Evolutionary conservation across 768 basidiomycete genomes (phyloP), one percentile per base, ranked within the genome.

Genomic region (Coprinellus aureogranulatus): DNA sequence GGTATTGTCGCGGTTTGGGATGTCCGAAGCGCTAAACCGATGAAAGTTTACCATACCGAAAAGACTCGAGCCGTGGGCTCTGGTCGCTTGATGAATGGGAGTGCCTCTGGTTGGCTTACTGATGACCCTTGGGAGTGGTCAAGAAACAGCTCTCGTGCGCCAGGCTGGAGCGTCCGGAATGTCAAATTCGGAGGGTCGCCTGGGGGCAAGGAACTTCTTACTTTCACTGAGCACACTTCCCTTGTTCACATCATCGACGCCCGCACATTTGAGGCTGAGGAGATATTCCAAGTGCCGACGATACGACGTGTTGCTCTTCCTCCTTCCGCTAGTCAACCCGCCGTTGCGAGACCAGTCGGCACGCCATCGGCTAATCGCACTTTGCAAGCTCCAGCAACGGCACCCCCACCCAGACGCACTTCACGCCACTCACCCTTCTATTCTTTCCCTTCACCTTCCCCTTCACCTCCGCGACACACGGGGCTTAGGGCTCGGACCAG

Each of bases 141-240:
- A 10, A 75, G 82, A 57, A 77, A 82, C 5, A 72, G 68, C 46
- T 76, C 77, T 12, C 79, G 75, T 58, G 87, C 88, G 0, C 89
- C 90, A 2, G 88, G 89, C 1, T 94, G 92, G 84, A 91, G 92
- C 41, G 89, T 88, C 8, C 75, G 94, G 55, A 92, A 80, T 55
- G 85, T 97, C 66, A 95, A 95, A 70, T 97, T 96, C 71, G 84
- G 84, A 22, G 67, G 73, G 23, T 70, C 71, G 53, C 78, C 74
- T 58, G 71, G 72, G 14, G 82, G 84, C 25, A 81, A 83, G 59
- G 94, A 96, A 70, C 70, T 94, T 1, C 83, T 96, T 83, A 86
- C 85, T 0, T 97, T 94, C 72, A 92, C 94, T 16, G 94, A 95
- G 90, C 93, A 96, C 67, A 90, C 90, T 1, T 87, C 83, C 28